A percentile compares a stretch with the other conserved stretches of the same genome.
These are phyloP conservation scores for Populus euphratica DNA, from an alignment of 345 rosid species.

Conservation along the genomic window DNA sequence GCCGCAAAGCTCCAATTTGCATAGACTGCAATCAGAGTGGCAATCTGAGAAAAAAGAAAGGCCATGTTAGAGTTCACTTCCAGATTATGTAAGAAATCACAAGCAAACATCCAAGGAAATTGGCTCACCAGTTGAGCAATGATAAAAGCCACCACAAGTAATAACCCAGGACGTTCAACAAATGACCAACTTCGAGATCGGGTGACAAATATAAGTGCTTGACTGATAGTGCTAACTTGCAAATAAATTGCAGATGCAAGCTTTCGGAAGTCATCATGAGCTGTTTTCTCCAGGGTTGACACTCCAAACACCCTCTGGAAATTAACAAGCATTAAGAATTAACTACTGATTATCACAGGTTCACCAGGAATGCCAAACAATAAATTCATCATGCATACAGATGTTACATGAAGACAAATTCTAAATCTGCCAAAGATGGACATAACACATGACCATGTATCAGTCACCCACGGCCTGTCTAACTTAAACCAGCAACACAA, in stretches of 20 bases:
- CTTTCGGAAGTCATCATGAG: slow-evolving; percentile 84
- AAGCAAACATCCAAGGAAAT: slow-evolving; percentile 4
- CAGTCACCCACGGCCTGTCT: not conserved
- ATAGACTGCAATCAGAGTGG: slow-evolving; percentile 92
- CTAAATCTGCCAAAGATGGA: not conserved
- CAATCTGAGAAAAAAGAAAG: slow-evolving; percentile 50
- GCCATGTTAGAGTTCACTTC: slow-evolving; percentile 6
- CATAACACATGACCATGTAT: not conserved
- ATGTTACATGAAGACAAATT: not conserved
- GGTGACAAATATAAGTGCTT: slow-evolving; percentile 94
- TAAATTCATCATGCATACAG: not conserved
- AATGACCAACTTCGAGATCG: slow-evolving; percentile 94
- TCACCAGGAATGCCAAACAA: not conserved
- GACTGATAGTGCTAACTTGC: slow-evolving; percentile 97
- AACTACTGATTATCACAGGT: slow-evolving; percentile 1
- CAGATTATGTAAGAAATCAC: not conserved
- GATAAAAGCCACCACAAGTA: slow-evolving; percentile 70
- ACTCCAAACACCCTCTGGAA: slow-evolving; percentile 78
- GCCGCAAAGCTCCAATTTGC: slow-evolving; percentile 96
- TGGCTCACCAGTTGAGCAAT: slow-evolving; percentile 85
- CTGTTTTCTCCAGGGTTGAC: slow-evolving; percentile 77
- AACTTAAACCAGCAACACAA: not conserved
- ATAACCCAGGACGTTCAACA: slow-evolving; percentile 86
- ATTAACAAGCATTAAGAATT: slow-evolving; percentile 11
- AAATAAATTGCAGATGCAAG: slow-evolving; percentile 94